Evolutionary conservation across 495 filamentous ascomycete species (phyloP).

Genomic region (Annulohypoxylon maeteangense): DNA sequence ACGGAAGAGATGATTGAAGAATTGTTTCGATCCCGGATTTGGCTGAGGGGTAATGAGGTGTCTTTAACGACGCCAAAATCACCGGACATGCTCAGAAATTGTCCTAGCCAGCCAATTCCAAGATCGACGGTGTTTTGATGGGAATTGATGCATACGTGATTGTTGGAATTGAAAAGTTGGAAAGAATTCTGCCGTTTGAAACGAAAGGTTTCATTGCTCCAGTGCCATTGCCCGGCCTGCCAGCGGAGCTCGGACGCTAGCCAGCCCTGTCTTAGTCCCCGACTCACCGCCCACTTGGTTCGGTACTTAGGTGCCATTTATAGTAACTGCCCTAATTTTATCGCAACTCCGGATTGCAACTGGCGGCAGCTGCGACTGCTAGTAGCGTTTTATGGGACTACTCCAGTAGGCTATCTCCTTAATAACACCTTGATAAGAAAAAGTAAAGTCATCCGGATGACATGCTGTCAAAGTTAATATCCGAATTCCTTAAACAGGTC

Average conservation of each 20-base stretch:
- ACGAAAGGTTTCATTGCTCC: background rate
- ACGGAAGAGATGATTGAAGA: constrained; percentile 42
- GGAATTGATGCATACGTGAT: constrained; percentile 2
- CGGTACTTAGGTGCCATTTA: constrained; percentile 15
- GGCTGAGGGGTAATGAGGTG: constrained; percentile 43
- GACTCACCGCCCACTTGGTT: constrained; percentile 11
- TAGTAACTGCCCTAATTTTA: background rate
- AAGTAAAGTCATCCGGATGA: no score
- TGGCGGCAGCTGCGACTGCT: background rate
- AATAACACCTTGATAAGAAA: no score
- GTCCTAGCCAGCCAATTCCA: constrained; percentile 8
- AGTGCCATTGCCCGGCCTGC: background rate
- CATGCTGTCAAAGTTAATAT: no score
- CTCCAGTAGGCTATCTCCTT: no score
- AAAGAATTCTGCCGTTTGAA: constrained; percentile 18
- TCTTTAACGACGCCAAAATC: constrained; percentile 44
- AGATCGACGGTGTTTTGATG: constrained; percentile 5
- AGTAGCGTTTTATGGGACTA: background rate
- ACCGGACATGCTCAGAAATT: constrained; percentile 44
- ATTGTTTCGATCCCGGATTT: constrained; percentile 39
- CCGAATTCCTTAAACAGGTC: no score
- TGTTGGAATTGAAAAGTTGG: constrained; percentile 1
- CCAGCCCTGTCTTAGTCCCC: background rate
- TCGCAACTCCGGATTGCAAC: background rate
- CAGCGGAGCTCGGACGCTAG: constrained; percentile 6